These are phyloP conservation scores for Aureobasidium subglaciale DNA, from an alignment of 2,329 filamentous ascomycete genomes.

Conservation along the genomic window DNA sequence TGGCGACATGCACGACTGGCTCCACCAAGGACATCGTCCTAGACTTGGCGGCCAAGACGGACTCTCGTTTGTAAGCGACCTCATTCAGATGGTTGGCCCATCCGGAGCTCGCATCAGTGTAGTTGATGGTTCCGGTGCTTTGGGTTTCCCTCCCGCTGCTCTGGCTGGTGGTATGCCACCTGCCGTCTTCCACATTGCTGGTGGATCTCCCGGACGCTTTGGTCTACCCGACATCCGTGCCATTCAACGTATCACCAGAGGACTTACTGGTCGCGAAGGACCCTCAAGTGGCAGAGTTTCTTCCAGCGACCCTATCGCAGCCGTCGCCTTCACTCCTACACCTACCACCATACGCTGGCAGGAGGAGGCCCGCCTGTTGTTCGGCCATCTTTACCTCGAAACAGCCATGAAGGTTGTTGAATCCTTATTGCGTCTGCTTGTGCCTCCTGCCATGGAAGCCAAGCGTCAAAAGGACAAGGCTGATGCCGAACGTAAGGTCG, in stretches of 20 bases:
- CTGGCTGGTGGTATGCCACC: slow-evolving; percentile 16
- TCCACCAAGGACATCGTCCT: not conserved
- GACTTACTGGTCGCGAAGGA: not conserved
- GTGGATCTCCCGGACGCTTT: not conserved
- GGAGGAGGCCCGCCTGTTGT: slow-evolving; percentile 83
- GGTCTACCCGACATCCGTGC: slow-evolving; percentile 2
- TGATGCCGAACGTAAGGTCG: slow-evolving; percentile 58
- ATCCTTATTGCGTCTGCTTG: slow-evolving; percentile 63
- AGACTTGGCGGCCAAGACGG: slow-evolving; percentile 7
- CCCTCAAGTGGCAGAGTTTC: not conserved
- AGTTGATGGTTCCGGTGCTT: slow-evolving; percentile 10
- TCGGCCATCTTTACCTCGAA: slow-evolving; percentile 61
- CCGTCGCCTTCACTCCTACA: slow-evolving; percentile 65
- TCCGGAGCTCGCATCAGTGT: slow-evolving; percentile 12
- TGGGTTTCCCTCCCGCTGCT: not conserved
- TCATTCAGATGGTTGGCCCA: slow-evolving; percentile 17
- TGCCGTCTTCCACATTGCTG: slow-evolving; percentile 15
- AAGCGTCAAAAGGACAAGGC: slow-evolving; percentile 64
- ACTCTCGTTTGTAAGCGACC: slow-evolving; percentile 14
- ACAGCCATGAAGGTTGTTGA: slow-evolving; percentile 62
- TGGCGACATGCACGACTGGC: slow-evolving; percentile 12
- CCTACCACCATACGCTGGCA: slow-evolving; percentile 74
- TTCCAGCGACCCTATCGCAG: slow-evolving; percentile 57
- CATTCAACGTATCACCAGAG: slow-evolving; percentile 1
- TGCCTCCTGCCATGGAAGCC: slow-evolving; percentile 76